Evolutionary conservation across 2,329 filamentous ascomycete genomes (phyloP).

Genomic region (Pseudogymnoascus sp.): DNA sequence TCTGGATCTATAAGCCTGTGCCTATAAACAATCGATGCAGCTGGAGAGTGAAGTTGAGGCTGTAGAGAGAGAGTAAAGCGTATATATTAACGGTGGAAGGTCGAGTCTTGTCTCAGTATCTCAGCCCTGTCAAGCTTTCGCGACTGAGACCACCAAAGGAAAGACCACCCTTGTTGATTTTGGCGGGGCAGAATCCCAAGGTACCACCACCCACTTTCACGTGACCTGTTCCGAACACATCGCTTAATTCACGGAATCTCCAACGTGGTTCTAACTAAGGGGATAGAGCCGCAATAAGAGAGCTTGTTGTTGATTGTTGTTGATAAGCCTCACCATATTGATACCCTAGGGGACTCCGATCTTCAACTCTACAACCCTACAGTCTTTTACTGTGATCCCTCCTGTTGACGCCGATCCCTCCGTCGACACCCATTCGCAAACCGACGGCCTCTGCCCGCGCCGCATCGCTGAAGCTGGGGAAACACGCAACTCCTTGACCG

Average conservation of each 20-base stretch:
- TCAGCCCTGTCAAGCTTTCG: constrained; percentile 9
- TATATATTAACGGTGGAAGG: not conserved
- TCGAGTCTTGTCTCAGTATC: constrained; percentile 5
- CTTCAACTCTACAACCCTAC: not conserved
- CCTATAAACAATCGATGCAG: not conserved
- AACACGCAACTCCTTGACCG: not conserved
- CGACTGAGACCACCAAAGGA: not conserved
- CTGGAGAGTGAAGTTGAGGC: not conserved
- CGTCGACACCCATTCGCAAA: not conserved
- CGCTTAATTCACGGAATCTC: constrained; percentile 7
- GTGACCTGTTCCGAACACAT: not conserved
- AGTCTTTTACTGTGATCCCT: constrained; percentile 11
- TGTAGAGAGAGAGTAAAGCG: not conserved
- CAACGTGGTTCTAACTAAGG: constrained; percentile 9
- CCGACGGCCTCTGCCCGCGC: constrained; percentile 10
- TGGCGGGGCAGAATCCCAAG: constrained; percentile 6
- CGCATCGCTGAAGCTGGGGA: not conserved
- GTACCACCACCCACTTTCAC: constrained; percentile 2
- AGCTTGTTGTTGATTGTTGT: constrained; percentile 5
- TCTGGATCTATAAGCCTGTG: not conserved
- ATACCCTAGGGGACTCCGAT: not conserved
- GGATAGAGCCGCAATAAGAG: constrained; percentile 3
- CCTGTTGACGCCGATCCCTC: constrained; percentile 5
- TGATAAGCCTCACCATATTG: not conserved
- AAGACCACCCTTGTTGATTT: not conserved